These are phyloP conservation scores for Podila clonocystis DNA, from an alignment of 192 early-diverging fungal genomes.

Conservation along the genomic window DNA sequence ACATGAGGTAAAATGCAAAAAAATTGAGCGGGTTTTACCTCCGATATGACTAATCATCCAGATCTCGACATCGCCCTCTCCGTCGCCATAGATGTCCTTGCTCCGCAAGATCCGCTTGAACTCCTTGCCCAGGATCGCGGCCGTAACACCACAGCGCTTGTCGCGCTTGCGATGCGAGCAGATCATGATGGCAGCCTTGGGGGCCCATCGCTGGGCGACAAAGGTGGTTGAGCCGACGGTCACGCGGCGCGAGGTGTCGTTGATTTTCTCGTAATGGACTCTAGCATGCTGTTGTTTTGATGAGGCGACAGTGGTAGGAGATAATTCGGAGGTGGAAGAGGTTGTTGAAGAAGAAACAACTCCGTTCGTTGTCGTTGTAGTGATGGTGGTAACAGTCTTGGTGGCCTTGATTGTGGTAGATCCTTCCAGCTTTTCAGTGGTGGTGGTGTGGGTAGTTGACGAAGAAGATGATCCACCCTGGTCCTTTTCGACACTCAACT, in stretches of 20 bases:
- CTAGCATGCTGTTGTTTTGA: neutral
- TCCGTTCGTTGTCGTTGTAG: conserved; percentile 3
- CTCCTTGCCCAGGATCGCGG: conserved; percentile 60
- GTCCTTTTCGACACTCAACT: conserved; percentile 19
- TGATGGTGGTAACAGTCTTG: conserved; percentile 16
- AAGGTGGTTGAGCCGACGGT: conserved; percentile 34
- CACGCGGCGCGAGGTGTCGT: conserved; percentile 7
- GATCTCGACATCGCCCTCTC: conserved; percentile 57
- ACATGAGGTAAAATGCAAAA: neutral
- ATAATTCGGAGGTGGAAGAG: neutral
- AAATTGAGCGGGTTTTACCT: conserved; percentile 32
- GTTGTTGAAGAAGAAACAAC: conserved; percentile 9
- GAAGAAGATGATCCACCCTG: neutral
- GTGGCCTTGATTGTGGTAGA: conserved; percentile 3
- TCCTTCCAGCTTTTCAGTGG: neutral
- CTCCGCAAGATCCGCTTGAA: conserved; percentile 57
- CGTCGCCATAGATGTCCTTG: conserved; percentile 58
- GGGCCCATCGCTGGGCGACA: conserved; percentile 44
- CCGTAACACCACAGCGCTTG: conserved; percentile 66
- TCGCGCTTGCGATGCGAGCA: conserved; percentile 68
- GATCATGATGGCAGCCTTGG: conserved; percentile 59
- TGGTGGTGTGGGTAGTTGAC: neutral
- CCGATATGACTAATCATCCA: conserved; percentile 66
- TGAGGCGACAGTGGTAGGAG: neutral
- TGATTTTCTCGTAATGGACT: conserved; percentile 4